Evolutionary conservation across 345 rosid genomes (phyloP).

Genomic region (Eucalyptus sideroxylon): DNA sequence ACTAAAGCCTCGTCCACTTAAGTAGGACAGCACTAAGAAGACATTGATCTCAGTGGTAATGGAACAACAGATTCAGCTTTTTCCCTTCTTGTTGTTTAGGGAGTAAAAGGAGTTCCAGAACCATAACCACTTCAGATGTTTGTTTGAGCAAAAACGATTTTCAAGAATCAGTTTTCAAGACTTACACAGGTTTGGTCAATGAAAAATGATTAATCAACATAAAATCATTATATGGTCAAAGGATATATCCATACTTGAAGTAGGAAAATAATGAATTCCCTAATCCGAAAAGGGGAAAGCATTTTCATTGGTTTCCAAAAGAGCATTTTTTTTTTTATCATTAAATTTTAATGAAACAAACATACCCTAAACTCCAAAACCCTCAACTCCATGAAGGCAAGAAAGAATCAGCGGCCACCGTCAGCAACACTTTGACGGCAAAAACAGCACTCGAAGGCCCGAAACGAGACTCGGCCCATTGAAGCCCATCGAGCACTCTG

Average conservation of each 20-base stretch:
- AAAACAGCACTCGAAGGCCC: background rate
- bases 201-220: background rate
- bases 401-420: background rate
- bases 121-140: background rate
- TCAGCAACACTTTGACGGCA: background rate
- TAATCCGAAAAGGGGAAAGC: background rate
- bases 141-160: background rate
- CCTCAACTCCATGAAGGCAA: background rate
- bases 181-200: background rate
- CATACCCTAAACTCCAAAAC: background rate
- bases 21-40: background rate
- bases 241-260: background rate
- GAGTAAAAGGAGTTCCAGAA: background rate
- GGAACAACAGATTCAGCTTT: background rate
- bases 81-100: background rate
- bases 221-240: background rate
- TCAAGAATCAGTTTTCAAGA: background rate
- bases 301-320: background rate
- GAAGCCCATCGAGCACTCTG: background rate
- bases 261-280: background rate
- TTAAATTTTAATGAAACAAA: background rate
- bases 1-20: background rate
- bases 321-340: background rate
- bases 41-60: background rate
- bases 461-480: background rate